These are phyloP conservation scores for Entrophospora sp. DNA, from an alignment of 192 early-diverging fungal species.

Conservation along the genomic window DNA sequence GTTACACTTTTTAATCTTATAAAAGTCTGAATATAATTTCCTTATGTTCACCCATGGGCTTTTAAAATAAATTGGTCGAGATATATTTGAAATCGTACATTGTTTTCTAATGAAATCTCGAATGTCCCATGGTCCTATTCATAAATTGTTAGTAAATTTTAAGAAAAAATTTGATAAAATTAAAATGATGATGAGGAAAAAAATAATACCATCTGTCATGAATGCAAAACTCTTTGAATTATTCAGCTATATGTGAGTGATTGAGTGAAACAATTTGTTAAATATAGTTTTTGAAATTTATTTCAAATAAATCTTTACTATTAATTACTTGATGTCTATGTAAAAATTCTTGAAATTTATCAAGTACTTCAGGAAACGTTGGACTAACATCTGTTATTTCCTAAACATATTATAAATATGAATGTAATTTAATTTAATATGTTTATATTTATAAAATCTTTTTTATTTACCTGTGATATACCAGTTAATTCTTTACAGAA, in stretches of 20 bases:
- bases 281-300: neutral
- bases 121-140: conserved; percentile 67
- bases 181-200: neutral
- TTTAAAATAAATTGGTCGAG: conserved; percentile 53
- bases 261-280: neutral
- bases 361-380: conserved; percentile 28
- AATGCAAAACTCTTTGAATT: neutral
- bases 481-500: conserved; percentile 77
- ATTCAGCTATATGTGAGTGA: too few relatives aligned
- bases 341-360: conserved; percentile 28
- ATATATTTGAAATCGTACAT: conserved; percentile 44
- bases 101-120: conserved; percentile 78
- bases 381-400: conserved; percentile 27
- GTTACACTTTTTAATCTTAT: conserved; percentile 38
- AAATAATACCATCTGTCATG: conserved; percentile 13
- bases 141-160: neutral
- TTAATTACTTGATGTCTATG: conserved; percentile 9
- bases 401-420: neutral
- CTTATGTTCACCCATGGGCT: conserved; percentile 59
- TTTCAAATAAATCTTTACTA: neutral
- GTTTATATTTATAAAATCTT: neutral
- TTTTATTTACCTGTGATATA: conserved; percentile 55
- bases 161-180: neutral
- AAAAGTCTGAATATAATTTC: conserved; percentile 44
- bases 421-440: neutral